Conservation (phyloP, 108 stramenopile species). For the Nitzschia palea region DNA sequence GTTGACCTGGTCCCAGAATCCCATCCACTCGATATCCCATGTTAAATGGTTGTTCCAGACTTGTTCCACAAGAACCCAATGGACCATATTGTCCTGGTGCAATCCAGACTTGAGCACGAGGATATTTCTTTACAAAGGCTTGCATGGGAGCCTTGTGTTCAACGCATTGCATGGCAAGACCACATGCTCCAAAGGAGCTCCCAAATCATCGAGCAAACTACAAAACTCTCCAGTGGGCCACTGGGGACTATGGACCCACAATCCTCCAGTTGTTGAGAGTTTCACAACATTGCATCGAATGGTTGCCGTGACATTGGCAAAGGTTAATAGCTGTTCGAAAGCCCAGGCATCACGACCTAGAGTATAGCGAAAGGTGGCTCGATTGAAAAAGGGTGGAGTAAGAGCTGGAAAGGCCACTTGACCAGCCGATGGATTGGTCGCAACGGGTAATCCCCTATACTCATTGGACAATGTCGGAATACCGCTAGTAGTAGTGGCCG, state of each 20-base stretch:
- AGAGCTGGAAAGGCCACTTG: conserved; percentile 47
- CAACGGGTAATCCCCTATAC: not conserved
- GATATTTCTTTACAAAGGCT: conserved; percentile 44
- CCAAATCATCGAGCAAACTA: conserved; percentile 41
- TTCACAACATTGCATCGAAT: conserved; percentile 54
- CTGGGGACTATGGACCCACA: conserved; percentile 58
- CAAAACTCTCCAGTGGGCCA: conserved; percentile 66
- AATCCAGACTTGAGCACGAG: conserved; percentile 51
- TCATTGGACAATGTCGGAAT: not conserved
- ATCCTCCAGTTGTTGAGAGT: conserved; percentile 40
- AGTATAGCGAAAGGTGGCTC: conserved; percentile 56
- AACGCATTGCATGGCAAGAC: conserved; percentile 56
- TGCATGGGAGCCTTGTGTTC: conserved; percentile 58
- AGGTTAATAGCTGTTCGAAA: conserved; percentile 60
- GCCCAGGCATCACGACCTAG: conserved; percentile 66
- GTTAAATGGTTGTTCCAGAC: conserved; percentile 15
- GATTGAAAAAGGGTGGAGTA: conserved; percentile 52
- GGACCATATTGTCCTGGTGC: conserved; percentile 64
- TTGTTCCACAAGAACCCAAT: conserved; percentile 43
- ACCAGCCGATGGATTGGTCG: conserved; percentile 21
- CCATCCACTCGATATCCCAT: conserved; percentile 66
- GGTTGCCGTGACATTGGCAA: conserved; percentile 67
- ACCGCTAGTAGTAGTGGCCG: not conserved
- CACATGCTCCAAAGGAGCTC: conserved; percentile 42
- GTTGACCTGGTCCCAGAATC: conserved; percentile 31